These are phyloP conservation scores for Phaffia tasmanica DNA, from an alignment of 768 basidiomycete genomes.

Conservation along the genomic window DNA sequence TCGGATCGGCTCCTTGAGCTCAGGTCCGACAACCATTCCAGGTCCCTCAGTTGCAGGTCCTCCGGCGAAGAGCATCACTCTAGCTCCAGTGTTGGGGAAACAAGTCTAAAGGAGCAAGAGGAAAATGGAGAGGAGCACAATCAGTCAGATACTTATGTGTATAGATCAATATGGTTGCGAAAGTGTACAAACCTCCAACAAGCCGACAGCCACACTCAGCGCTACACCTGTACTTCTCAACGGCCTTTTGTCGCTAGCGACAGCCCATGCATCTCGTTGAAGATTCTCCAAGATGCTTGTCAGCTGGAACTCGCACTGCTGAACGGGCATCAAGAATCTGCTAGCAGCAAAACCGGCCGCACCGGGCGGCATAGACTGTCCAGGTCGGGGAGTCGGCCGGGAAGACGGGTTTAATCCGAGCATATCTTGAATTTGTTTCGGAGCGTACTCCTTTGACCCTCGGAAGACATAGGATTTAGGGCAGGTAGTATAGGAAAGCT, in stretches of 20 bases:
- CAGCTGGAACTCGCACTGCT: constrained; percentile 90
- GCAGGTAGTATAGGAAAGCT: constrained; percentile 90
- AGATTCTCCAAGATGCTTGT: constrained; percentile 83
- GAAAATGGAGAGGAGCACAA: background rate
- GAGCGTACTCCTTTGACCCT: constrained; percentile 87
- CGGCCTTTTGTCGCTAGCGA: constrained; percentile 84
- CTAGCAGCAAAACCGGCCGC: constrained; percentile 30
- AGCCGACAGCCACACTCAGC: constrained; percentile 78
- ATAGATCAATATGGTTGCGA: background rate
- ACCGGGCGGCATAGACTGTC: constrained; percentile 37
- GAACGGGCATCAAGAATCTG: constrained; percentile 78
- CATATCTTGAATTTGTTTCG: constrained; percentile 98
- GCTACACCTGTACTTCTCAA: constrained; percentile 93
- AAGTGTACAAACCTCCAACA: constrained; percentile 57
- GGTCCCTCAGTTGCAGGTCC: constrained; percentile 95
- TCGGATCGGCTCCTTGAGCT: constrained; percentile 91
- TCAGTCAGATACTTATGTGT: background rate
- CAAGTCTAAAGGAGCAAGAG: constrained; percentile 46
- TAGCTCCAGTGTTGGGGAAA: constrained; percentile 88
- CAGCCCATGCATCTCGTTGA: constrained; percentile 89
- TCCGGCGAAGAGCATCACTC: constrained; percentile 92
- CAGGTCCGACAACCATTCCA: constrained; percentile 89
- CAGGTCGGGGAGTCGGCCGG: constrained; percentile 41
- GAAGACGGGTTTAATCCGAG: constrained; percentile 69
- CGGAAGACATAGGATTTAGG: constrained; percentile 98